Evolutionary conservation across 2,329 filamentous ascomycete species (phyloP).

Genomic region (Orbilia blumenaviensis): DNA sequence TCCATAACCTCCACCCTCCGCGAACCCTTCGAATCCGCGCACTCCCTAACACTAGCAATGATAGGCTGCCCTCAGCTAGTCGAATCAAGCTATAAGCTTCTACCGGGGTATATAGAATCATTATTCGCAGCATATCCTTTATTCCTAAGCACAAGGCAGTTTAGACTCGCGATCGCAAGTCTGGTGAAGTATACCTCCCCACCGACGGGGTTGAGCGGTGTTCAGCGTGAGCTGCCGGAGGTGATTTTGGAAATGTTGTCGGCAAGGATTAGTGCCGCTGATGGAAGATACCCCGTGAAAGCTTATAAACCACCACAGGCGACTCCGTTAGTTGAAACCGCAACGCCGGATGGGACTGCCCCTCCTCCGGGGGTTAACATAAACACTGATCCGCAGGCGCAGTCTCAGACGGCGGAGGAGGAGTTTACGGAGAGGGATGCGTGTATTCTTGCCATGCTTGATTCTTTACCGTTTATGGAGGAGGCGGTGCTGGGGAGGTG

Average conservation of each 20-base stretch:
- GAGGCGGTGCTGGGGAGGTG: constrained; percentile 78
- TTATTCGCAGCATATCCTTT: constrained; percentile 81
- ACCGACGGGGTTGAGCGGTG: constrained; percentile 76
- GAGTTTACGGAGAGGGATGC: constrained; percentile 76
- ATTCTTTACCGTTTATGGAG: constrained; percentile 78
- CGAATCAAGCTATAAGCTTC: constrained; percentile 73
- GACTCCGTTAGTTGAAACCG: constrained; percentile 58
- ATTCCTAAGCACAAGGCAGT: constrained; percentile 82
- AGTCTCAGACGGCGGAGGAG: constrained; percentile 28
- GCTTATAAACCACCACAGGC: constrained; percentile 57
- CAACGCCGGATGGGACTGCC: constrained; percentile 56
- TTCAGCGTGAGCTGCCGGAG: constrained; percentile 80
- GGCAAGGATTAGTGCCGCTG: constrained; percentile 65
- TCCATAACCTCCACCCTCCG: constrained; percentile 68
- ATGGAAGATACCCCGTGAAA: constrained; percentile 60
- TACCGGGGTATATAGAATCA: constrained; percentile 84
- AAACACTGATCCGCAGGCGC: too few species aligned
- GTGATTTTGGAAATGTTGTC: constrained; percentile 80
- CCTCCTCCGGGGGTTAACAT: constrained; percentile 59
- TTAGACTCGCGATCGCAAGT: constrained; percentile 86
- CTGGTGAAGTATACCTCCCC: constrained; percentile 82
- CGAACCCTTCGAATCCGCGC: constrained; percentile 86
- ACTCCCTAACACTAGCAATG: constrained; percentile 81
- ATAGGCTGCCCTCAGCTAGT: constrained; percentile 82
- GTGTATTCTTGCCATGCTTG: constrained; percentile 78